Evolutionary conservation across 371 early-diverging fungal species (phyloP).

Genomic region (Parasitella parasitica): DNA sequence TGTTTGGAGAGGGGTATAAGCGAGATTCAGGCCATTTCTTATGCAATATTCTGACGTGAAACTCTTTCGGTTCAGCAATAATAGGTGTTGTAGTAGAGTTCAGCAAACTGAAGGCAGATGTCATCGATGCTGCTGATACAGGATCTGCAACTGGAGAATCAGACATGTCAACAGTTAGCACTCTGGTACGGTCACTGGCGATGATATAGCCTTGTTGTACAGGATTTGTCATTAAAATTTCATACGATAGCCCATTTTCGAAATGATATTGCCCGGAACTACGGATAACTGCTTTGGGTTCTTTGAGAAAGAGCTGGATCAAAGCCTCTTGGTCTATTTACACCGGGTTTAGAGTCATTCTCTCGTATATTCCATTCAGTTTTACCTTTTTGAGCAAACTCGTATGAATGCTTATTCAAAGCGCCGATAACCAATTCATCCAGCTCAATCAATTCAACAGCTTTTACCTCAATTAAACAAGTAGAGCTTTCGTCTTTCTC

Average conservation of each 20-base stretch:
- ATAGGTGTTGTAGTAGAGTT: conserved; percentile 16
- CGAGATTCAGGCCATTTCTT: conserved; percentile 49
- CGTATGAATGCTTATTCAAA: conserved; percentile 54
- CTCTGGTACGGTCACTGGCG: conserved; percentile 31
- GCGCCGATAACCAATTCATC: conserved; percentile 69
- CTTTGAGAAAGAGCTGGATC: conserved; percentile 18
- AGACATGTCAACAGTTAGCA: conserved; percentile 40
- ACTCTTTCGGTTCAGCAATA: conserved; percentile 37
- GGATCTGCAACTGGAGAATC: conserved; percentile 10
- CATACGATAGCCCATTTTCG: conserved; percentile 17
- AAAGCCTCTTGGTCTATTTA: conserved; percentile 27
- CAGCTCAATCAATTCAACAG: conserved; percentile 57
- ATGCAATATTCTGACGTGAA: conserved; percentile 35
- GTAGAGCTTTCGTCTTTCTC: conserved; percentile 12
- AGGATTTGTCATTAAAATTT: conserved; percentile 63
- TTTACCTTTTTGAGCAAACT: conserved; percentile 53
- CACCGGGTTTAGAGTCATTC: no score
- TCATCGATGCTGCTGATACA: neutral
- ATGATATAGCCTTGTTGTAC: conserved; percentile 67
- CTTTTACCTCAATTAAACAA: conserved; percentile 27
- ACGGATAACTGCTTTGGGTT: conserved; percentile 49
- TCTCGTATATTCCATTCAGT: neutral
- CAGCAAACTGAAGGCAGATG: conserved; percentile 17
- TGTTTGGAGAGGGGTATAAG: conserved; percentile 53
- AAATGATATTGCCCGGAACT: conserved; percentile 36